Evolutionary conservation across 2,329 filamentous ascomycete species (phyloP), one percentile per base, ranked within the genome.

Genomic region (Neonectria hederae): DNA sequence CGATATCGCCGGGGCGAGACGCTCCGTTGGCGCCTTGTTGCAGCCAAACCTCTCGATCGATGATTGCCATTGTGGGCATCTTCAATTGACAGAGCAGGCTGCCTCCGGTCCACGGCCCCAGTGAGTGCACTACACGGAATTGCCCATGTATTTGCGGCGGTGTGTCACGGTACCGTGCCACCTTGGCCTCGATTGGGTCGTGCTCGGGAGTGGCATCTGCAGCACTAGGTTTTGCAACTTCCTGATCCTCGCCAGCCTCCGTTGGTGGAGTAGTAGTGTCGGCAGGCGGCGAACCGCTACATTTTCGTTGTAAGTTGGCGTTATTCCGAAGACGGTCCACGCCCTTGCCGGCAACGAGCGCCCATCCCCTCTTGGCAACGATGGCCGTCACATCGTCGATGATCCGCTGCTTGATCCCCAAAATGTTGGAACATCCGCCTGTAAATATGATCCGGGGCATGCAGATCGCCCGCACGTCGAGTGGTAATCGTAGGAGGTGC

Each of bases 381-480:
- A 97, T 81, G 1, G 81, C 79, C 4, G 86, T 84, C 1, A 98
- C 80, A 72, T 98, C 94, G 61, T 91, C 86, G 32, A 97, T 79
- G 40, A 97, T 85, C 26, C 95, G 88, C 24, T 86, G 84, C 69
- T 92, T 93, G 26, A 99, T 81, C 1, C 96, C 96, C 0, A 94
- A 86, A 9, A 97, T 89, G 26, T 86, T 86, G 6, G 93, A 89
- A 52, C 91, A 91, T 2, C 93, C 93, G 32, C 96, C 96, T 0
- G 90, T 91, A 74, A 99, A 92, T 17, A 97, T 83, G 49, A 98
- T 92, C 42, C 95, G 91, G 1, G 94, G 90, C 89, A 97, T 96
- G 77, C 95, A 97, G 5, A 90, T 80, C 1, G 92, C 90, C 24
- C 96, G 89, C 4, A 94, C 89, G 77, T 99, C 96, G 4, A 95